Conservation (phyloP, 306 rosid species). For the Citrullus amarus region DNA sequence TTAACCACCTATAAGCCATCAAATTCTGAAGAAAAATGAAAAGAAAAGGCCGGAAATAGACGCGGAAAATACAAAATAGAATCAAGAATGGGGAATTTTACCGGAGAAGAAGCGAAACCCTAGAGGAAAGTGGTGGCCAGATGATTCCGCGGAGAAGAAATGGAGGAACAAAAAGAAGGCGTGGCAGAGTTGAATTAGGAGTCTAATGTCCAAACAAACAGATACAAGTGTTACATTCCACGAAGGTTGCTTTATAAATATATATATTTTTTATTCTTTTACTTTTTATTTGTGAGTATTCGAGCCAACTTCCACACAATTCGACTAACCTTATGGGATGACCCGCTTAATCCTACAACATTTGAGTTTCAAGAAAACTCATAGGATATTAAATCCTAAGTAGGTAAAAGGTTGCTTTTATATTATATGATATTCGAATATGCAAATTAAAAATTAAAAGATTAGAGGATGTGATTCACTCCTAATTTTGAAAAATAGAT, state of each 20-base stretch:
- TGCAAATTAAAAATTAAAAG: background rate
- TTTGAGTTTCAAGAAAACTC: too few relatives aligned
- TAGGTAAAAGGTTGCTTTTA: too few relatives aligned
- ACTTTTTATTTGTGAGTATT: too few relatives aligned
- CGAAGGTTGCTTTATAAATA: background rate
- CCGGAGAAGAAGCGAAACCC: slow-evolving; percentile 4
- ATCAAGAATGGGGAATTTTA: background rate
- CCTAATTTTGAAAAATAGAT: too few relatives aligned
- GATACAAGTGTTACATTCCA: background rate
- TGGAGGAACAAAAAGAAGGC: background rate
- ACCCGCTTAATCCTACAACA: too few relatives aligned
- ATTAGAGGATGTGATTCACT: background rate
- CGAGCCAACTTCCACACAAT: rapidly evolving
- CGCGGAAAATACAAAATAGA: background rate
- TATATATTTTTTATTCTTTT: too few relatives aligned
- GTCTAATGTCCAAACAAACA: background rate
- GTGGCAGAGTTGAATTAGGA: background rate
- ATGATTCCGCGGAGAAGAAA: background rate
- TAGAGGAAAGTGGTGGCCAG: background rate
- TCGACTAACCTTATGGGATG: too few relatives aligned
- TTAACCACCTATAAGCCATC: background rate
- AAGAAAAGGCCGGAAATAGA: background rate
- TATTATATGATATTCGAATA: background rate
- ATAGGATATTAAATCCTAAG: too few relatives aligned
- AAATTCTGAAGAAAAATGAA: background rate